A percentile compares a stretch with the other conserved stretches of the same genome.
These are phyloP conservation scores for Larix kaempferi DNA, from an alignment of 75 land plant species.

Conservation along the genomic window DNA sequence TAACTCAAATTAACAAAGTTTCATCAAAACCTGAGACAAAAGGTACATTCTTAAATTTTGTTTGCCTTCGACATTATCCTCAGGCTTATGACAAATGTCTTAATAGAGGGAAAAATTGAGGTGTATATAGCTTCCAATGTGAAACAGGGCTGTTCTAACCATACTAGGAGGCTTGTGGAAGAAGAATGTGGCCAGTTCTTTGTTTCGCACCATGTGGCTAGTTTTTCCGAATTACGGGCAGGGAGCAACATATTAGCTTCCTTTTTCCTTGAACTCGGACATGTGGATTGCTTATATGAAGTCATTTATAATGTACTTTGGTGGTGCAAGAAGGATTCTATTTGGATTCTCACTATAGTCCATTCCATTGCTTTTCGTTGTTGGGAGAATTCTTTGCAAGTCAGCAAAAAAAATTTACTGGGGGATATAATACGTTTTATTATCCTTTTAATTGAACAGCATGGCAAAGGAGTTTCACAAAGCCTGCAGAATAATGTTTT, in stretches of 20 bases:
- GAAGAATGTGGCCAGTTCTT: neutral
- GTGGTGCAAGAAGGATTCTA: constrained; percentile 11
- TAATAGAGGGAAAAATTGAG: constrained; percentile 21
- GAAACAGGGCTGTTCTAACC: neutral
- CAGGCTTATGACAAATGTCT: constrained; percentile 35
- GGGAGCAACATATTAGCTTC: constrained; percentile 45
- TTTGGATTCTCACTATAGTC: constrained; percentile 28
- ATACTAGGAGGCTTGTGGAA: neutral
- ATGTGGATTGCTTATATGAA: constrained; percentile 25
- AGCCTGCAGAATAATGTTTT: too few relatives aligned
- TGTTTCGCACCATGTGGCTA: constrained; percentile 11
- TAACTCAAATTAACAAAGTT: too few relatives aligned
- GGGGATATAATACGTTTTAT: too few relatives aligned
- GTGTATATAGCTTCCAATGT: constrained; percentile 9
- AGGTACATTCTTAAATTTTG: constrained; percentile 3
- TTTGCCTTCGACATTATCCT: constrained; percentile 22
- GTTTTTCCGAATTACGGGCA: constrained; percentile 25
- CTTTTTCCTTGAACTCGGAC: constrained; percentile 22
- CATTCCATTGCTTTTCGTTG: constrained; percentile 41
- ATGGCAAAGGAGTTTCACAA: too few relatives aligned
- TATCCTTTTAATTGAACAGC: too few relatives aligned
- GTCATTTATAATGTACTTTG: constrained; percentile 31
- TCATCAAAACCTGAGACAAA: constrained; percentile 20
- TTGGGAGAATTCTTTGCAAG: constrained; percentile 25
- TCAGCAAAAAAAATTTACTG: too few relatives aligned